Base-by-base conservation (phyloP, 306 rosid species). In the Medicago arabica region DNA sequence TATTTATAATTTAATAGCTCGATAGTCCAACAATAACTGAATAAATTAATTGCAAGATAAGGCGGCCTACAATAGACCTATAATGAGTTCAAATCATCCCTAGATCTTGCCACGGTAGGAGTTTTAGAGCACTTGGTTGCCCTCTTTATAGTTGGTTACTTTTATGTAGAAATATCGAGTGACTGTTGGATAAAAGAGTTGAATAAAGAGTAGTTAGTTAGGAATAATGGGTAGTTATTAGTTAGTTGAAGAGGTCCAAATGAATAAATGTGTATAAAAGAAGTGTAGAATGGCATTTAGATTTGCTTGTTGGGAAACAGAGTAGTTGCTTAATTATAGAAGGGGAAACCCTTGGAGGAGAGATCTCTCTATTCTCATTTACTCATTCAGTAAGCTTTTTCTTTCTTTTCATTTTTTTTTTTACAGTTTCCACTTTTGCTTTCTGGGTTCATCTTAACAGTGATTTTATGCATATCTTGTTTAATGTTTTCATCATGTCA, bases 1-100 rank as follows among this genome's bases (percentile, higher is more conserved):
- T 59, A 59, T 25, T 59, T 28, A 62, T 46, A 36, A 75, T 38
- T 49, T 50, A 34, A 34, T 18, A 78, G 74, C 65, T 75, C 25
- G 47, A 38, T 31, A 28, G 49, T 16, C n/a, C 21, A 15, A 14
- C 67, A 34, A 61, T 61, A 34, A 34, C 44, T 3, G 44, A 31
- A 38, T 61, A 40, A 66, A 17, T 40, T 66, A 17, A 39, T 39
- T 18, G 16, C 34, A 39, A 39, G 51, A 40, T 40, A 65, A 40
- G 70, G 34, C n/a, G 14, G 31, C 40, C 70, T 65, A 17, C 60
- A 17, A 65, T 40, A 40, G 51, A 16, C 70, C 49, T 40, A 40
- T 17, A 65, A 11, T 40, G 4, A 31, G 70, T 65, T 17, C 70
- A 65, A 17, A 5, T 23, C 60, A 17, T 54, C 60, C 6, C 12